Base-by-base conservation (phyloP, 768 basidiomycete species). In the Boletus patriciae region DNA sequence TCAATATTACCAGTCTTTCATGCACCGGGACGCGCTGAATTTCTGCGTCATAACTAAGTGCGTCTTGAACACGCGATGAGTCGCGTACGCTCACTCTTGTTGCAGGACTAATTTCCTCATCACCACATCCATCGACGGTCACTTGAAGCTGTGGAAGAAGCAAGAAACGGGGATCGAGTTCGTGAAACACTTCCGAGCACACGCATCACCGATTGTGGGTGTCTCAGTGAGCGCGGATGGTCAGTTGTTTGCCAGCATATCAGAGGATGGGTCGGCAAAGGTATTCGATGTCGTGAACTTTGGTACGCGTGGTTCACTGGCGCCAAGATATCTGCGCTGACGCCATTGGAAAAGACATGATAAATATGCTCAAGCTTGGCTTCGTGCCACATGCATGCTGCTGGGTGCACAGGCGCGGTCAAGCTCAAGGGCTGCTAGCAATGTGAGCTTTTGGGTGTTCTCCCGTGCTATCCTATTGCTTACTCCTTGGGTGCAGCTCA, bases 81-180 rank as follows among this genome's bases (percentile, higher is more conserved):
- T 15, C 5, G 13, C 11, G 18, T 3, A 21, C 6, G 38, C 61
- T 69, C 31, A 73, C 15, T 5, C n/a, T 42, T 27, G 3, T 33
- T 12, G 4, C 63, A 97, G 96, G 71, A 96, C 94, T 13, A 87
- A 94, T 55, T 99, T 98, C 67, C 68, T 98, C 42, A 80, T 99
- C 47, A 99, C 97, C 8, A 94, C 96, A 1, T 98, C 96, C 3
- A 73, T 94, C 11, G 97, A 98, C 68, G 97, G 97, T 3, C 90
- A 94, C 72, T 73, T 98, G 60, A 99, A 99, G 71, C 74, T 99
- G n/a, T 99, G 97, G 97, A 98, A 97, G 79, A 99, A 99, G 73
- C 94, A 97, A 75, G 90, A 94, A 21, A 71, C 78, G 7, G 96
- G 95, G 5, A 94, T 99, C 66, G 97, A 98, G 75, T 98, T 98